Percentiles rank a stretch among this genome's conserved stretches.
These are phyloP conservation scores for Leersia perrieri DNA, from an alignment of 176 grass and related monocot species.

Conservation along the genomic window DNA sequence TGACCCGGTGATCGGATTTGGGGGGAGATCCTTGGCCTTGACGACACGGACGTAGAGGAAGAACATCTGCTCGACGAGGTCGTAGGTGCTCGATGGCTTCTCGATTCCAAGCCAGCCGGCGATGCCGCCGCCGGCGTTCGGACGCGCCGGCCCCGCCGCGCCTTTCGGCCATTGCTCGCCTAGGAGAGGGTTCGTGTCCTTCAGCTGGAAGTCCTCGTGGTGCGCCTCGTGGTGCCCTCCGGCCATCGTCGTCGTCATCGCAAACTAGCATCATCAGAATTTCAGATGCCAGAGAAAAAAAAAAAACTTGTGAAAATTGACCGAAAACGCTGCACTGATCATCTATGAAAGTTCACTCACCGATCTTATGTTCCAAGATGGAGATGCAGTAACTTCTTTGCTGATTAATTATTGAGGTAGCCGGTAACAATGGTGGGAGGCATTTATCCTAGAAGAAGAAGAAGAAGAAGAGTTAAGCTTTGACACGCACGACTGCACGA, in stretches of 20 bases:
- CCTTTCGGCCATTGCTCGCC: slow-evolving; percentile 81
- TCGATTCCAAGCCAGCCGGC: slow-evolving; percentile 59
- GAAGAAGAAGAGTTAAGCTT: slow-evolving; percentile 3
- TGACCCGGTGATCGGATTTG: slow-evolving; percentile 64
- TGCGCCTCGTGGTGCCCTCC: slow-evolving; percentile 34
- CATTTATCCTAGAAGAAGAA: not conserved
- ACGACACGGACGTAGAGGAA: slow-evolving; percentile 93
- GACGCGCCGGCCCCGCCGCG: slow-evolving; percentile 9
- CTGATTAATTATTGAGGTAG: too few relatives aligned
- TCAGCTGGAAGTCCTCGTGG: slow-evolving; percentile 86
- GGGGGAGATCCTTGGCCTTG: slow-evolving; percentile 74
- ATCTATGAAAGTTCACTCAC: not conserved
- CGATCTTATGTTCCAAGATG: not conserved
- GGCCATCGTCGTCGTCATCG: not conserved
- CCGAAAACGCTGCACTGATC: not conserved
- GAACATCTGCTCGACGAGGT: slow-evolving; percentile 96
- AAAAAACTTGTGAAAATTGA: not conserved
- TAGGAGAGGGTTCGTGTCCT: slow-evolving; percentile 80
- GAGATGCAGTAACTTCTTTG: not conserved
- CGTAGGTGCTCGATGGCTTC: slow-evolving; percentile 92
- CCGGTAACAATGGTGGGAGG: not conserved
- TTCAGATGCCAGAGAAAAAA: too few relatives aligned
- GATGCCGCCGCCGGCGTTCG: slow-evolving; percentile 35
- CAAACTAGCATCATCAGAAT: too few relatives aligned
- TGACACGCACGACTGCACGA: not conserved